These are phyloP conservation scores for Cyamopsis tetragonoloba DNA, from an alignment of 306 rosid genomes.

Conservation along the genomic window DNA sequence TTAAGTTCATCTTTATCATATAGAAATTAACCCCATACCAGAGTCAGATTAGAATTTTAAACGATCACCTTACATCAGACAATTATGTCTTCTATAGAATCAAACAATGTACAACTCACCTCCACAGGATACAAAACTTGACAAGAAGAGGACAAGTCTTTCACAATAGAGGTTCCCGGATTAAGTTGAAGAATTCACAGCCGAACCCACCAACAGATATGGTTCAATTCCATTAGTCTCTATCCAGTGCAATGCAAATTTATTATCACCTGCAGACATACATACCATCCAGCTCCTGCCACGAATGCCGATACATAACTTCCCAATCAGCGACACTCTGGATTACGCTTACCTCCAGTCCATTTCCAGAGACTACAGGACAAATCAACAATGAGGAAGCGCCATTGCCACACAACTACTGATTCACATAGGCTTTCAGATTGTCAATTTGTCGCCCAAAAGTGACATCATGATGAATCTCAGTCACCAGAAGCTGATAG, in stretches of 20 bases:
- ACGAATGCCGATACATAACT: slow-evolving; percentile 32
- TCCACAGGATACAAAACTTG: slow-evolving; percentile 42
- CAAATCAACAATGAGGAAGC: slow-evolving; percentile 20
- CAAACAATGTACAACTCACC: slow-evolving; percentile 62
- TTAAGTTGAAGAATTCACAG: slow-evolving; percentile 33
- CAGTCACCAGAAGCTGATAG: slow-evolving; percentile 46
- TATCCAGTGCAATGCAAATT: slow-evolving; percentile 19
- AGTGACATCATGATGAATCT: slow-evolving; percentile 47
- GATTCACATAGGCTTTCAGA: slow-evolving; percentile 22
- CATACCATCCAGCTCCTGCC: slow-evolving; percentile 31
- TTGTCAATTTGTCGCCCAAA: slow-evolving; percentile 23
- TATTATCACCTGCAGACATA: slow-evolving; percentile 42
- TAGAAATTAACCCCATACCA: slow-evolving; percentile 27
- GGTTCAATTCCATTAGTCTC: slow-evolving; percentile 36
- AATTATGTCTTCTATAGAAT: slow-evolving; percentile 44
- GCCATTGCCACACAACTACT: slow-evolving; percentile 16
- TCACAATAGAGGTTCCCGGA: slow-evolving; percentile 31
- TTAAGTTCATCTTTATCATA: slow-evolving; percentile 33
- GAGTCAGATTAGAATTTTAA: slow-evolving; percentile 40
- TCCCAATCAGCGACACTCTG: slow-evolving; percentile 22
- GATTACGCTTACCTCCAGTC: slow-evolving; percentile 25
- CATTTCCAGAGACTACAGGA: slow-evolving; percentile 23
- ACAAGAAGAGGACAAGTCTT: slow-evolving; percentile 24
- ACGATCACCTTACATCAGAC: slow-evolving; percentile 29
- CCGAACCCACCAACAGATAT: slow-evolving; percentile 31